Percentiles rank a stretch among this genome's conserved stretches.
Evolutionary conservation across 2,329 filamentous ascomycete genomes (phyloP).

Genomic region (Cadophora malorum): DNA sequence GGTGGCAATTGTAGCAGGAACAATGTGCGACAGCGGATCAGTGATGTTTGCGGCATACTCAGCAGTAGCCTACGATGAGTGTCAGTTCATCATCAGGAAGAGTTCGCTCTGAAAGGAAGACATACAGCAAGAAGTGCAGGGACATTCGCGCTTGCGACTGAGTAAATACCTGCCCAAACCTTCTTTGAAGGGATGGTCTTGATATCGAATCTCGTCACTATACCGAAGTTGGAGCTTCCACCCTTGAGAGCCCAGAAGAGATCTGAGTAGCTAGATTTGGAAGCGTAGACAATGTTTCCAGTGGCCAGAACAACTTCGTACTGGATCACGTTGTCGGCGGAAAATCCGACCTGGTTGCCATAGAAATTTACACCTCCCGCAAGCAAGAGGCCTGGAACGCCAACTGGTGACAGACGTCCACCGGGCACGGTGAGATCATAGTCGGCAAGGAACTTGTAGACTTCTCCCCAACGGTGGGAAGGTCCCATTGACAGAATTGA

Average conservation of each 20-base stretch:
- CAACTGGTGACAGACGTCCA: slow-evolving; percentile 18
- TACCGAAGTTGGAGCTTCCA: slow-evolving; percentile 51
- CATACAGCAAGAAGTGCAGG: slow-evolving; percentile 14
- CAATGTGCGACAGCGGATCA: slow-evolving; percentile 13
- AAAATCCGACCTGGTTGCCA: slow-evolving; percentile 11
- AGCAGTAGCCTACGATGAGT: neutral
- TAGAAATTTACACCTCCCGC: slow-evolving; percentile 21
- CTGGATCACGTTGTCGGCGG: slow-evolving; percentile 8
- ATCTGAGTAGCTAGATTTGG: slow-evolving; percentile 48
- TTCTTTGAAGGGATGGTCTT: slow-evolving; percentile 20
- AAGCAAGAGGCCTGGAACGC: slow-evolving; percentile 20
- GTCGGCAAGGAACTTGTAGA: slow-evolving; percentile 8
- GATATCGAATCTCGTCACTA: slow-evolving; percentile 44
- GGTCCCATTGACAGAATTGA: slow-evolving; percentile 2
- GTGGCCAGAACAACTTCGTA: slow-evolving; percentile 50
- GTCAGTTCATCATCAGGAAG: neutral
- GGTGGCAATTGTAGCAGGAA: slow-evolving; percentile 14
- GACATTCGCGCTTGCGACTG: neutral
- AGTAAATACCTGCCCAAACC: slow-evolving; percentile 20
- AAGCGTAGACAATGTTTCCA: slow-evolving; percentile 54
- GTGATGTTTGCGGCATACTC: slow-evolving; percentile 20
- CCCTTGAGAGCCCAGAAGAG: slow-evolving; percentile 52
- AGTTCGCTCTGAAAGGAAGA: neutral
- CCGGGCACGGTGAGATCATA: slow-evolving; percentile 16
- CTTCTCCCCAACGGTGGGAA: slow-evolving; percentile 12